These are phyloP conservation scores for Taxawa tesnikishii DNA, from an alignment of 2,329 filamentous ascomycete genomes.

Conservation along the genomic window DNA sequence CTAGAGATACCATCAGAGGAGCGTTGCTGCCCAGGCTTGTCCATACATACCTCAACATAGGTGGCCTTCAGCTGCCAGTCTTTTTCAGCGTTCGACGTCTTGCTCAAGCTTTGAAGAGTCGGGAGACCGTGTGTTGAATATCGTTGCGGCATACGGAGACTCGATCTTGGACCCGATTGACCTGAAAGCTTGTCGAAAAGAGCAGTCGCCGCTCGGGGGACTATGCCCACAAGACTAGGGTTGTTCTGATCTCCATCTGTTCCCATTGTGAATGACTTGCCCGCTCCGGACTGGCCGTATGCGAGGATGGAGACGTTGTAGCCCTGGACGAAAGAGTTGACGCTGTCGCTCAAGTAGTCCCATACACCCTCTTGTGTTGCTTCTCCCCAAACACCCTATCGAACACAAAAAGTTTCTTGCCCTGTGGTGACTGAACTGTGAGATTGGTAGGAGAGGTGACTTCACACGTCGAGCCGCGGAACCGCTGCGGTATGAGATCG, in stretches of 20 bases:
- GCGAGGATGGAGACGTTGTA: slow-evolving; percentile 98
- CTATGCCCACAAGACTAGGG: slow-evolving; percentile 56
- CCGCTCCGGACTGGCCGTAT: slow-evolving; percentile 93
- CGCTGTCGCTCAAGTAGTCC: slow-evolving; percentile 86
- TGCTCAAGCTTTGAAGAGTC: slow-evolving; percentile 28
- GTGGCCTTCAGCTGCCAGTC: slow-evolving; percentile 89
- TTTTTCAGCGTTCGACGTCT: slow-evolving; percentile 44
- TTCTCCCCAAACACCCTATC: slow-evolving; percentile 81
- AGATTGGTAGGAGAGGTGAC: slow-evolving; percentile 76
- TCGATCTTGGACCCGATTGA: slow-evolving; percentile 45
- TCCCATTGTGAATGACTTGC: slow-evolving; percentile 98
- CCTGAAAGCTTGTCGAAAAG: slow-evolving; percentile 81
- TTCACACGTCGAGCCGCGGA: slow-evolving; percentile 85
- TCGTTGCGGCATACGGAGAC: slow-evolving; percentile 65
- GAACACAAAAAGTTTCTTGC: slow-evolving; percentile 90
- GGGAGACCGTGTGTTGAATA: slow-evolving; percentile 54
- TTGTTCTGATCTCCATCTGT: slow-evolving; percentile 55
- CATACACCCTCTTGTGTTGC: slow-evolving; percentile 80
- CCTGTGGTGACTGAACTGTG: slow-evolving; percentile 80
- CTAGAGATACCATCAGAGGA: slow-evolving; percentile 30
- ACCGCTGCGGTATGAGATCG: slow-evolving; percentile 90
- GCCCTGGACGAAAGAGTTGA: slow-evolving; percentile 80
- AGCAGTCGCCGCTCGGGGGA: slow-evolving; percentile 74
- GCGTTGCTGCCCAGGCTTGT: slow-evolving; percentile 10
- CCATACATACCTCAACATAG: slow-evolving; percentile 20